Conservation (phyloP, 73 alveolate genomes). For the Diophrys appendiculata region DNA sequence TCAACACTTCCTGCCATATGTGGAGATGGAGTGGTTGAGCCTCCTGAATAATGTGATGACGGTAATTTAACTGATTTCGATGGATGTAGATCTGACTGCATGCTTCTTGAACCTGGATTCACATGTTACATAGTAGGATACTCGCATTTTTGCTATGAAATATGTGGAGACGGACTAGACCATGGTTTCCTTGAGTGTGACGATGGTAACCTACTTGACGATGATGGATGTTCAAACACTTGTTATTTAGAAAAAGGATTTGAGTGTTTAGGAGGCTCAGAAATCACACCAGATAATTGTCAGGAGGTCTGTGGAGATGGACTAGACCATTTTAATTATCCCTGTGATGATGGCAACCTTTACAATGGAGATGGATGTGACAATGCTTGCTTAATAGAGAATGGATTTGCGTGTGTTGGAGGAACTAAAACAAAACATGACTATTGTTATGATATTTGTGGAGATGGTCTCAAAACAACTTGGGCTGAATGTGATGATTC, state of each 20-base stretch:
- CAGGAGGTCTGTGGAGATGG: slow-evolving; percentile 68
- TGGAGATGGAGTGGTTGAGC: slow-evolving; percentile 42
- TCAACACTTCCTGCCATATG: slow-evolving; percentile 22
- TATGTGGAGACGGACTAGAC: slow-evolving; percentile 68
- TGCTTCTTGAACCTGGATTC: neutral
- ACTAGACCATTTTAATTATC: slow-evolving; percentile 24
- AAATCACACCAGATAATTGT: slow-evolving; percentile 43
- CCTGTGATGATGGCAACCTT: slow-evolving; percentile 56
- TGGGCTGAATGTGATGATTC: neutral
- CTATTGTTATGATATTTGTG: slow-evolving; percentile 9
- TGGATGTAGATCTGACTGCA: slow-evolving; percentile 50
- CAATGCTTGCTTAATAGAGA: slow-evolving; percentile 38
- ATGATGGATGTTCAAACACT: slow-evolving; percentile 68
- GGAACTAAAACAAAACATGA: slow-evolving; percentile 23
- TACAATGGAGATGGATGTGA: slow-evolving; percentile 53
- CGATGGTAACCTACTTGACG: slow-evolving; percentile 68
- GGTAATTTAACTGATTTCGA: slow-evolving; percentile 40
- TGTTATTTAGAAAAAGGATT: slow-evolving; percentile 60
- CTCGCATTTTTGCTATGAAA: slow-evolving; percentile 55
- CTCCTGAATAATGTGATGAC: slow-evolving; percentile 45
- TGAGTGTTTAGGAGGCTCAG: slow-evolving; percentile 62
- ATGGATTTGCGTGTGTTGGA: slow-evolving; percentile 31
- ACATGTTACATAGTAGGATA: neutral
- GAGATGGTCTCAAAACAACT: neutral
- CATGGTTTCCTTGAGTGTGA: slow-evolving; percentile 63